Evolutionary conservation across 139 green algal genomes (phyloP).

Genomic region (Marvania coccoides): DNA sequence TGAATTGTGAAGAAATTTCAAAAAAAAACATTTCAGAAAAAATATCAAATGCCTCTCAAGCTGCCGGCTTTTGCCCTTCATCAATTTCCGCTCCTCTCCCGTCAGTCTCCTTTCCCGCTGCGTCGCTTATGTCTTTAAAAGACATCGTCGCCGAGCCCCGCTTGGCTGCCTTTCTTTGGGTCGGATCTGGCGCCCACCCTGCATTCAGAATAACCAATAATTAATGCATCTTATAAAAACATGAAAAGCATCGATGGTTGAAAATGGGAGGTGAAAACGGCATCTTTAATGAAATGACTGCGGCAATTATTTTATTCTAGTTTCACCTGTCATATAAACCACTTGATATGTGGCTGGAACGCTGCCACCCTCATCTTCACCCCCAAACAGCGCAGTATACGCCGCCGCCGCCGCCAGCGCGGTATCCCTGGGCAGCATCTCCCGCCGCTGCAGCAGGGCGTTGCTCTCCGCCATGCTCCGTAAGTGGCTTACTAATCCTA

Average conservation of each 20-base stretch:
- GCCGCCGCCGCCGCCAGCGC: constrained; percentile 45
- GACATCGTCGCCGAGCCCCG: constrained; percentile 61
- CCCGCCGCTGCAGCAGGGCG: constrained; percentile 31
- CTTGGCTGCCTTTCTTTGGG: constrained; percentile 46
- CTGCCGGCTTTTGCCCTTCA: neutral
- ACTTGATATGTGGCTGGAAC: constrained; percentile 58
- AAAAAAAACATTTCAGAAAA: no score
- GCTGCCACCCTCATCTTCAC: constrained; percentile 16
- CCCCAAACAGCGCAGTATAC: constrained; percentile 57
- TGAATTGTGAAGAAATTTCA: no score
- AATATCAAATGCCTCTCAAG: no score
- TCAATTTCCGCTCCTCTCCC: neutral
- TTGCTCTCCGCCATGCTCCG: constrained; percentile 68
- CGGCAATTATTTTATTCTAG: no score
- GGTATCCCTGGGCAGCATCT: constrained; percentile 39
- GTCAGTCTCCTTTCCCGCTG: neutral
- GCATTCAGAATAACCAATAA: no score
- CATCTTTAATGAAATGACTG: no score
- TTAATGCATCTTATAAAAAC: no score
- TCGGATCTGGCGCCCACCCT: constrained; percentile 63
- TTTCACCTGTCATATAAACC: constrained; percentile 85
- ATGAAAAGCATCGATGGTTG: no score
- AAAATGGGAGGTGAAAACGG: no score
- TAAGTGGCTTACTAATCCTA: constrained; percentile 59
- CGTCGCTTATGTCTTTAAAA: constrained; percentile 46